These are phyloP conservation scores for Fusarium sp. DNA, from an alignment of 2,329 filamentous ascomycete genomes.

Conservation along the genomic window DNA sequence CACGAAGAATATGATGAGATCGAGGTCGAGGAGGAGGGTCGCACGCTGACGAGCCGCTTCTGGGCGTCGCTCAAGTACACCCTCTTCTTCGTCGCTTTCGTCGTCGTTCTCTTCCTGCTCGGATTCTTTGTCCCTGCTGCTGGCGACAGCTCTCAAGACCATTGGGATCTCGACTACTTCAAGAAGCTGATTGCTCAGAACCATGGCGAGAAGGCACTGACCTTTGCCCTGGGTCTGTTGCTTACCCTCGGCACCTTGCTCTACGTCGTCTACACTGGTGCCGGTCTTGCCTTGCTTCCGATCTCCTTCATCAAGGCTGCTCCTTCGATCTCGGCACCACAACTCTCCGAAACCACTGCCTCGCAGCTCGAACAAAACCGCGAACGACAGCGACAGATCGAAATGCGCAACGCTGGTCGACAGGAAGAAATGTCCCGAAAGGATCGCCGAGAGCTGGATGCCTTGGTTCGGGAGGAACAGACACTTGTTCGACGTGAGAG, in stretches of 20 bases:
- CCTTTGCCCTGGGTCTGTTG: slow-evolving; percentile 89
- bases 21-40: slow-evolving; percentile 84
- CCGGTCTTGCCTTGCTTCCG: slow-evolving; percentile 88
- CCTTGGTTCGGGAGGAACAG: slow-evolving; percentile 88
- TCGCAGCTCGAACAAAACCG: slow-evolving; percentile 87
- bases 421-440: slow-evolving; percentile 82
- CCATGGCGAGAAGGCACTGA: slow-evolving; percentile 90
- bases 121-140: slow-evolving; percentile 94
- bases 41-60: slow-evolving; percentile 77
- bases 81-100: slow-evolving; percentile 81
- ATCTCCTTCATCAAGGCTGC: slow-evolving; percentile 93
- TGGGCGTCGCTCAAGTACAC: slow-evolving; percentile 94
- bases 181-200: slow-evolving; percentile 81
- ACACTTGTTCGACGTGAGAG: slow-evolving; percentile 91
- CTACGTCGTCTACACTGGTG: slow-evolving; percentile 89
- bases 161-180: slow-evolving; percentile 92
- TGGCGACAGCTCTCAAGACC: slow-evolving; percentile 71
- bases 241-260: slow-evolving; percentile 87
- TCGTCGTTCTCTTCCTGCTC: slow-evolving; percentile 86
- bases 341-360: slow-evolving; percentile 80
- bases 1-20: slow-evolving; percentile 98
- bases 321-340: slow-evolving; percentile 84
- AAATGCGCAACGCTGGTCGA: slow-evolving; percentile 84
- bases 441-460: slow-evolving; percentile 88
- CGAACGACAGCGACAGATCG: slow-evolving; percentile 91